phyloP scores from a whole-genome alignment of 441 rosid genomes.

The Jatropha multifida region DNA sequence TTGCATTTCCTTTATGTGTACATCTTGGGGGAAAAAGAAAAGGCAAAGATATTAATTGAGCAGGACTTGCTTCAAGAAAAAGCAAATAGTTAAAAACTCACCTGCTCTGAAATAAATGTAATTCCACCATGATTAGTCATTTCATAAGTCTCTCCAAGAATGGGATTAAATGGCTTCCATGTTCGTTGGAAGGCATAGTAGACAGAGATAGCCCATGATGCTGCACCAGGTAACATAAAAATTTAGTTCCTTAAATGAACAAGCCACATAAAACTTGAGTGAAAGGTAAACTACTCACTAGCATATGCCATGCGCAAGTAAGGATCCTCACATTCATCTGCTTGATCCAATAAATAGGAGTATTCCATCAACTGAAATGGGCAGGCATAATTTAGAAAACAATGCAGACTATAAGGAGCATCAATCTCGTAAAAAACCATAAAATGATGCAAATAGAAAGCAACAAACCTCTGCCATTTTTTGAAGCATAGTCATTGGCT shows the following conservation, averaged over 20 bases:
- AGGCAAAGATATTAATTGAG: background rate
- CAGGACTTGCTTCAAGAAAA: background rate
- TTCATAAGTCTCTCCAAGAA: constrained; percentile 96
- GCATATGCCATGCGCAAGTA: constrained; percentile 92
- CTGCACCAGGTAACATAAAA: constrained; percentile 38
- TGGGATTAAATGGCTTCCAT: constrained; percentile 98
- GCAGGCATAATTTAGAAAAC: background rate
- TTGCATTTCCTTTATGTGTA: background rate
- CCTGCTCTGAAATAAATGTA: constrained; percentile 86
- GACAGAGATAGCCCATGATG: constrained; percentile 87
- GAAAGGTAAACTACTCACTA: constrained; percentile 40
- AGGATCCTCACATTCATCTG: constrained; percentile 93
- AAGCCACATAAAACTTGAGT: background rate
- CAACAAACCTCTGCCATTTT: constrained; percentile 87
- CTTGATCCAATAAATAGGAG: constrained; percentile 81
- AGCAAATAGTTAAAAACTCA: constrained; percentile 23
- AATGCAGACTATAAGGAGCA: background rate
- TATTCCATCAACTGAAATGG: constrained; percentile 89
- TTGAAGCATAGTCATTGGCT: constrained; percentile 93
- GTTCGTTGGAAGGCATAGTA: constrained; percentile 81
- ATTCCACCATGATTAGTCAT: constrained; percentile 75
- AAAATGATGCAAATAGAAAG: background rate
- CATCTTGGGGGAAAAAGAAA: background rate
- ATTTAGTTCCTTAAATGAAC: background rate
- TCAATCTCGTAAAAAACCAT: background rate